Evolutionary conservation across 2,329 filamentous ascomycete genomes (phyloP), one percentile per base, ranked within the genome.

Genomic region (Apiospora hydei): DNA sequence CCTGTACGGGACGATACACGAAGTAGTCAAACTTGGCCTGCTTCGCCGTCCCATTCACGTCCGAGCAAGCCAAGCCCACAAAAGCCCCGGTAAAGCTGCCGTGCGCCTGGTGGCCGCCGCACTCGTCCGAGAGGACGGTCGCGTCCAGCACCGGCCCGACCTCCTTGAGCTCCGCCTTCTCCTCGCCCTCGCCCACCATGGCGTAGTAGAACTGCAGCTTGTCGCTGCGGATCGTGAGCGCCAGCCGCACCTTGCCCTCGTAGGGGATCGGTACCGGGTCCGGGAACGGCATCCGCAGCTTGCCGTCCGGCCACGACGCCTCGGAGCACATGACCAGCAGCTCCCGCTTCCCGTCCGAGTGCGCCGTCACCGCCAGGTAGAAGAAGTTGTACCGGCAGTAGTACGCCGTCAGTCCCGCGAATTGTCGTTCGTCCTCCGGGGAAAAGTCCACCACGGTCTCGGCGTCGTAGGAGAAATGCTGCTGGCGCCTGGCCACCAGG

Each of bases 341-440:
- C 78, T 91, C 89, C 13, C 89, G 85, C 73, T 87, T 82, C 0
- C 89, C 88, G 70, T 89, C 85, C 0, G 85, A 81, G 75, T 88
- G 81, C 0, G 88, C 89, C 3, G 88, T 88, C 1, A 91, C 87
- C 0, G 88, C 85, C 7, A 91, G 83, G 75, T 91, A 91, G 82
- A 90, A 91, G 80, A 91, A 91, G 80, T 91, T 91, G 81, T 84
- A 91, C 4, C 89, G 88, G 77, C 86, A 88, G 81, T 91, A 91
- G 79, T 91, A 91, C 0, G 88, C 88, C 16, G 87, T 88, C 10
- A 92, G 81, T 0, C 90, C 89, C 0, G 89, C 89, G 72, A 89
- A 91, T 74, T 90, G 85, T 14, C 89, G 84, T 81, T 90, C 89
- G 75, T 91, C 89, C 0, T 80, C 78, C 0, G 89, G 89, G 0